A percentile compares a stretch with the other conserved stretches of the same genome.
These are phyloP conservation scores for Candida sonorensis DNA, from an alignment of 805 yeast genomes.

Conservation along the genomic window DNA sequence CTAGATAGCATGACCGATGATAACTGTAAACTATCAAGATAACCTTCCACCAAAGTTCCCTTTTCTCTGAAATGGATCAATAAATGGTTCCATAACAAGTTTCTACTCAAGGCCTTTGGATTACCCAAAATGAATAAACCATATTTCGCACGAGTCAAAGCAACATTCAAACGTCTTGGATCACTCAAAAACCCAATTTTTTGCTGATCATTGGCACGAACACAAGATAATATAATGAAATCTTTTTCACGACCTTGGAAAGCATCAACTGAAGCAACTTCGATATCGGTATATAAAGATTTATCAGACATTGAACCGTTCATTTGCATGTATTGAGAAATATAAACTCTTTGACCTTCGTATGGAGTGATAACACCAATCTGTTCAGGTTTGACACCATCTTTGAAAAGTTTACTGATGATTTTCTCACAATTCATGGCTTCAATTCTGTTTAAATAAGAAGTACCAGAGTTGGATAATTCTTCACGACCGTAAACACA, in stretches of 20 bases:
- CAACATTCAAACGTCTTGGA: constrained; percentile 83
- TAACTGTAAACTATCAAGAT: constrained; percentile 69
- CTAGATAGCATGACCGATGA: constrained; percentile 50
- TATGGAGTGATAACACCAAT: constrained; percentile 94
- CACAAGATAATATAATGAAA: constrained; percentile 45
- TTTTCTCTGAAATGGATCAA: constrained; percentile 72
- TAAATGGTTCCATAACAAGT: constrained; percentile 72
- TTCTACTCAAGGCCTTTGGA: constrained; percentile 66
- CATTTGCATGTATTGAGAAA: constrained; percentile 70
- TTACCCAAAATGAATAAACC: constrained; percentile 81
- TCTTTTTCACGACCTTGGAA: constrained; percentile 57
- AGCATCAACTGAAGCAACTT: constrained; percentile 75
- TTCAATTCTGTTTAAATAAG: constrained; percentile 79
- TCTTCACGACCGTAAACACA: constrained; percentile 85
- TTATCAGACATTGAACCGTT: constrained; percentile 58
- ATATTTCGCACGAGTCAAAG: constrained; percentile 79
- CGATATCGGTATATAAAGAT: constrained; percentile 62
- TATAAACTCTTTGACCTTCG: constrained; percentile 85
- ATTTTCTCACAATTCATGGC: constrained; percentile 83
- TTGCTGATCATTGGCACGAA: constrained; percentile 61
- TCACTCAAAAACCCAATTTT: constrained; percentile 80
- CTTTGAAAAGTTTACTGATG: constrained; percentile 63
- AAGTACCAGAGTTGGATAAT: constrained; percentile 72
- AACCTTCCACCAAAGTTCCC: constrained; percentile 88
- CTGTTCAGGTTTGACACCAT: constrained; percentile 72